These are phyloP conservation scores for Reticulascus tulasneorum DNA, from an alignment of 2,329 filamentous ascomycete genomes.

Conservation along the genomic window DNA sequence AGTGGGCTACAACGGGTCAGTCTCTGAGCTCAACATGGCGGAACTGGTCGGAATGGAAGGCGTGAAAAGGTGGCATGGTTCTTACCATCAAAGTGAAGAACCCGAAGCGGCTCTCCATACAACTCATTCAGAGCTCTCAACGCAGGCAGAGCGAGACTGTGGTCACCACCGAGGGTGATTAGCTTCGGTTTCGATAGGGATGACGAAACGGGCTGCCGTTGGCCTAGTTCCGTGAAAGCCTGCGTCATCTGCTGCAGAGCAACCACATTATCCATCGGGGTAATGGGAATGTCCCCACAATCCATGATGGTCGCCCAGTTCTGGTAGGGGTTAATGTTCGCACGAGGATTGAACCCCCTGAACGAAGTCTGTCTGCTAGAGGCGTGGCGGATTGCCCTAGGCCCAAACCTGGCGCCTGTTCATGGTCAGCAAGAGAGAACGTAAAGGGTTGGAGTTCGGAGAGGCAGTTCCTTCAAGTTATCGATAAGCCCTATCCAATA, in stretches of 20 bases:
- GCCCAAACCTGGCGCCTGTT: slow-evolving; percentile 72
- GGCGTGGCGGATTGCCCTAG: slow-evolving; percentile 79
- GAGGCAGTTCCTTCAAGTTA: not conserved
- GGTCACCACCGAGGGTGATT: slow-evolving; percentile 70
- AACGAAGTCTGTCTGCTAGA: slow-evolving; percentile 76
- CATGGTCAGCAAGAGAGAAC: not conserved
- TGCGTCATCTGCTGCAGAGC: slow-evolving; percentile 81
- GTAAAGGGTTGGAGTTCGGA: not conserved
- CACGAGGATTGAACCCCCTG: slow-evolving; percentile 75
- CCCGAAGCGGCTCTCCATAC: slow-evolving; percentile 60
- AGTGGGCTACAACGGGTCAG: slow-evolving; percentile 44
- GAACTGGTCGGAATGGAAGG: no score
- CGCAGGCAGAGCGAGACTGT: slow-evolving; percentile 66
- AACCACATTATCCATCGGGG: slow-evolving; percentile 79
- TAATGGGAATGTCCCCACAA: slow-evolving; percentile 86
- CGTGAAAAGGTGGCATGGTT: slow-evolving; percentile 19
- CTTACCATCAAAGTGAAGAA: slow-evolving; percentile 67
- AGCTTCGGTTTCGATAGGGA: slow-evolving; percentile 46
- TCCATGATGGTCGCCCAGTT: slow-evolving; percentile 78
- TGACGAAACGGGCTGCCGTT: slow-evolving; percentile 28
- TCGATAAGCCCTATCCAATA: not conserved
- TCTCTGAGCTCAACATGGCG: no score
- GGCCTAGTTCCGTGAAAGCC: slow-evolving; percentile 67
- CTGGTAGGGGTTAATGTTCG: slow-evolving; percentile 76
- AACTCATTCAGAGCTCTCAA: slow-evolving; percentile 61